Base-by-base conservation (phyloP, 2,329 filamentous ascomycete species). In the Scleromitrula shiraiana region DNA sequence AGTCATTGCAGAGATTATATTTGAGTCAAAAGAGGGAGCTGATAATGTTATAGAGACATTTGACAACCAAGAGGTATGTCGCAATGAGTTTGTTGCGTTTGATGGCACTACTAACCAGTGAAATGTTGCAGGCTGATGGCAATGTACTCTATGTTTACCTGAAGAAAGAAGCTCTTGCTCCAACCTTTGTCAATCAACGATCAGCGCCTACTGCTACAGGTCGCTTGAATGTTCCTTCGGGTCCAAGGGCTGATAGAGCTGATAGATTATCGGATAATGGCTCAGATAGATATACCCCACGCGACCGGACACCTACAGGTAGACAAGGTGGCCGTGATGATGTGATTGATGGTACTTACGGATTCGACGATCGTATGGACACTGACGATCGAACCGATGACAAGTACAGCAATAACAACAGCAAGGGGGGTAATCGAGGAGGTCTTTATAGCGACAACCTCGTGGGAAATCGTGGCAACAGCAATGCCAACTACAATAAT, bases 1-100 rank as follows among this genome's bases (percentile, higher is more conserved):
- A 4, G 79, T 93, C 43, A 82, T 89, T 60, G 84, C 83, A 19
- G 87, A 93, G 67, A 79, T 93, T 62, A 73, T 82, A 4, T 89
- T 91, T 61, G 75, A 80, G 53, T 82, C 79, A 50, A 80, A 77
- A 57, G 79, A 85, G 53, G 84, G 83, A 32, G 87, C 85, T 3
- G 82, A 91, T 58, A 77, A 75, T 32, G 83, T 89, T 15, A 83
- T 91, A 59, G 72, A 77, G 50, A 85, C 76, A 3, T 91, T 91
- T 65, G 83, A 93, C 66, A 81, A 85, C 63, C 82, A 88, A 69
- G 88, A 80, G 62, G 85, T 87, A 64, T 56, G 80, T 67, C 23
- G 23, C 15, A 29, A 43, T 27, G 8, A 20, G 8, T 17, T 42
- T 17, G n/a, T n/a, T n/a, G n/a, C n/a, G n/a, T n/a, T n/a, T n/a